A percentile compares a stretch with the other conserved stretches of the same genome.
Evolutionary conservation across 2,329 filamentous ascomycete genomes (phyloP).

Genomic region (Aspergillus sp.): DNA sequence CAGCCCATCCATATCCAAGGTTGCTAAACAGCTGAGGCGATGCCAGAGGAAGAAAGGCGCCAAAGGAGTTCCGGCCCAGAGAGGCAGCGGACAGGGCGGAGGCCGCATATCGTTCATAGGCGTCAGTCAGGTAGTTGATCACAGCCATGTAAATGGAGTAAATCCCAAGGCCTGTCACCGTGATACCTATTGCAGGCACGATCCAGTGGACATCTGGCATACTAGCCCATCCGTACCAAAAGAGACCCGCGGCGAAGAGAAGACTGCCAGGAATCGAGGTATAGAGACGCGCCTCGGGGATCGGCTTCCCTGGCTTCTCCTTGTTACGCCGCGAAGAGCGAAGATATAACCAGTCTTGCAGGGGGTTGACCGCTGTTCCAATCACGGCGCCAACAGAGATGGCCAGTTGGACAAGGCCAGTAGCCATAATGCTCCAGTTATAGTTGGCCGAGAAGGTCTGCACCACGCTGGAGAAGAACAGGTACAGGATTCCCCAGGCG

Average conservation of each 20-base stretch:
- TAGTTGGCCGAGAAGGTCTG: constrained; percentile 43
- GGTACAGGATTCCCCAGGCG: constrained; percentile 46
- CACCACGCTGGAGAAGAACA: constrained; percentile 43
- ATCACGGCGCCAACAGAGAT: constrained; percentile 45
- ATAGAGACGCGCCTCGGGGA: constrained; percentile 47
- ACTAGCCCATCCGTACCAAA: constrained; percentile 39
- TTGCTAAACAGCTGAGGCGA: constrained; percentile 42
- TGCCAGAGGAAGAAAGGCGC: constrained; percentile 47
- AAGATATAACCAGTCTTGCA: constrained; percentile 35
- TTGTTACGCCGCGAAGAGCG: constrained; percentile 26
- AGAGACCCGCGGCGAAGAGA: constrained; percentile 34
- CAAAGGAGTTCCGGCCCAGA: constrained; percentile 47
- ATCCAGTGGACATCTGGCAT: constrained; percentile 32
- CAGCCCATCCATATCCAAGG: constrained; percentile 46
- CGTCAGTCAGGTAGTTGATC: constrained; percentile 50
- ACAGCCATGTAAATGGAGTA: constrained; percentile 49
- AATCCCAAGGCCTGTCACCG: constrained; percentile 42
- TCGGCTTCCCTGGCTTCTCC: constrained; percentile 38
- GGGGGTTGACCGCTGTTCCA: constrained; percentile 41
- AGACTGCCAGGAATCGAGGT: constrained; percentile 43
- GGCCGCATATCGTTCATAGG: constrained; percentile 50
- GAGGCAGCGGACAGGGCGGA: constrained; percentile 49
- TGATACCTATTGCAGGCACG: constrained; percentile 32
- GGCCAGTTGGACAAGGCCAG: constrained; percentile 42
- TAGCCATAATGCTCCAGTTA: constrained; percentile 34